Percentiles rank a stretch among this genome's conserved stretches.
These are phyloP conservation scores for Tetracladium marchalianum DNA, from an alignment of 495 filamentous ascomycete genomes.

Conservation along the genomic window DNA sequence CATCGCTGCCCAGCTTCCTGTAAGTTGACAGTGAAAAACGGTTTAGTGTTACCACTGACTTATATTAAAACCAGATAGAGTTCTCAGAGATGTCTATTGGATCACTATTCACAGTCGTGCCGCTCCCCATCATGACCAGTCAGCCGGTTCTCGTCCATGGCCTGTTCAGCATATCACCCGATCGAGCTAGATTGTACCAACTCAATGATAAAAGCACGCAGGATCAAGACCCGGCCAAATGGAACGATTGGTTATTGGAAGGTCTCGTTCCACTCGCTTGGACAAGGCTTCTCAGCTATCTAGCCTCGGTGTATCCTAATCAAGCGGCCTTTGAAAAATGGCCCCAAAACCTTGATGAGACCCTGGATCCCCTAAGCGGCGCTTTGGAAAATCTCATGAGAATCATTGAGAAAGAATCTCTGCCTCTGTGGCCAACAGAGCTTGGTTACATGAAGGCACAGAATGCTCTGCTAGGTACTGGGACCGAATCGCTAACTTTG, in stretches of 20 bases:
- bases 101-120: slow-evolving; percentile 29
- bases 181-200: slow-evolving; percentile 26
- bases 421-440: slow-evolving; percentile 10
- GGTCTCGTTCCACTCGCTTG: slow-evolving; percentile 25
- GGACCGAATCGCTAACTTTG: not conserved
- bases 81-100: slow-evolving; percentile 9
- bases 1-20: slow-evolving; percentile 26
- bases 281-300: slow-evolving; percentile 13
- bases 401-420: slow-evolving; percentile 8
- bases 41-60: too few relatives aligned
- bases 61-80: not conserved
- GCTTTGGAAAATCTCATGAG: slow-evolving; percentile 5
- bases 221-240: slow-evolving; percentile 16
- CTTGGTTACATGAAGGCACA: slow-evolving; percentile 4
- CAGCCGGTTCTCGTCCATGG: slow-evolving; percentile 35
- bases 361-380: slow-evolving; percentile 2
- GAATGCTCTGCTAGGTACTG: slow-evolving; percentile 4
- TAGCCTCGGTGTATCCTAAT: slow-evolving; percentile 3
- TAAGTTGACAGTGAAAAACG: too few relatives aligned
- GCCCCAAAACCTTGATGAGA: slow-evolving; percentile 1
- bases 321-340: slow-evolving; percentile 5
- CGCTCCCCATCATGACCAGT: slow-evolving; percentile 25
- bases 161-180: slow-evolving; percentile 29
- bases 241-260: slow-evolving; percentile 30
- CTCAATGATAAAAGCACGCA: slow-evolving; percentile 18